phyloP scores from a whole-genome alignment of 2,329 filamentous ascomycete genomes.

The Trichoderma oligosporum region DNA sequence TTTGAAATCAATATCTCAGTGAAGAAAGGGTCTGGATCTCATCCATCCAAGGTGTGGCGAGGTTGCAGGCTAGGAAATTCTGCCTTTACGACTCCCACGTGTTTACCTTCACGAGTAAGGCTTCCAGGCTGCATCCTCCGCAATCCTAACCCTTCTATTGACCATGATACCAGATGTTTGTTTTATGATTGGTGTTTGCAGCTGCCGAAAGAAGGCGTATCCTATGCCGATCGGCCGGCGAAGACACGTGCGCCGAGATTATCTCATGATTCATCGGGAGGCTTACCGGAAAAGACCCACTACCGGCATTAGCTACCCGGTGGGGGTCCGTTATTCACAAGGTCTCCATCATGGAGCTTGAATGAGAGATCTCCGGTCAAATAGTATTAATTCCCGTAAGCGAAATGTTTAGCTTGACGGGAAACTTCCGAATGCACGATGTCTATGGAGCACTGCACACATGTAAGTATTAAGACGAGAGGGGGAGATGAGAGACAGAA shows the following conservation, averaged over 20 bases:
- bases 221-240: not conserved
- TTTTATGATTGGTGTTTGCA: not conserved
- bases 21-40: not conserved
- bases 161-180: not conserved
- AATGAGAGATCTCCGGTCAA: not conserved
- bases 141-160: not conserved
- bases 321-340: not conserved
- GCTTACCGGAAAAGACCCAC: not conserved
- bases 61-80: not conserved
- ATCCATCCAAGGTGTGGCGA: not conserved
- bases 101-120: not conserved
- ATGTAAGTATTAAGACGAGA: not conserved
- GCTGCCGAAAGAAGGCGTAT: not conserved
- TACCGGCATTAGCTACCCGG: not conserved
- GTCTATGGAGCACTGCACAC: not conserved
- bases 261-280: constrained; percentile 12
- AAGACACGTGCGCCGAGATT: not conserved
- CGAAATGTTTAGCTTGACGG: not conserved
- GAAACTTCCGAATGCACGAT: constrained; percentile 1
- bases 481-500: not conserved
- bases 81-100: not conserved
- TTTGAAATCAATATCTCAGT: not conserved
- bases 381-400: not conserved
- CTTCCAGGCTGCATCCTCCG: not conserved
- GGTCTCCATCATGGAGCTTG: not conserved